phyloP scores from a whole-genome alignment of 371 early-diverging fungal species.

The Saksenaea vasiformis region DNA sequence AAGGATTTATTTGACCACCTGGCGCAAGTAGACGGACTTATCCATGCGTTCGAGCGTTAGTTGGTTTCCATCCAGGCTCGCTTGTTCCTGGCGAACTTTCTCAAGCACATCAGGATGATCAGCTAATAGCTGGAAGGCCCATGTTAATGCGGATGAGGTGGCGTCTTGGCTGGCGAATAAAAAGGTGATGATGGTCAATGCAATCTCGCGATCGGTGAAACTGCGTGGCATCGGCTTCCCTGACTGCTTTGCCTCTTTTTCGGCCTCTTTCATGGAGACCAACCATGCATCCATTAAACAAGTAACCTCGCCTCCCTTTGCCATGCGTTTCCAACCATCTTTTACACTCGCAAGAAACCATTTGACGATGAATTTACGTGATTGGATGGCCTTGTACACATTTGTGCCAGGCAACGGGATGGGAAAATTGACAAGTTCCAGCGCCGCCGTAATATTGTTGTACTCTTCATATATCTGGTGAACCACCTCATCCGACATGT shows the following conservation, averaged over 20 bases:
- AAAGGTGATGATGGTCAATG: slow-evolving; percentile 27
- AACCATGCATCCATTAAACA: slow-evolving; percentile 28
- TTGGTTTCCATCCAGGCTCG: slow-evolving; percentile 82
- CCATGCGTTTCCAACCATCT: slow-evolving; percentile 22
- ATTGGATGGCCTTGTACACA: slow-evolving; percentile 32
- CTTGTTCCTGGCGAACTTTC: slow-evolving; percentile 25
- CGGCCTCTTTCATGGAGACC: slow-evolving; percentile 21
- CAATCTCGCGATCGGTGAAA: slow-evolving; percentile 26
- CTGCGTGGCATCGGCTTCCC: slow-evolving; percentile 20
- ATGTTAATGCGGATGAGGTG: slow-evolving; percentile 29
- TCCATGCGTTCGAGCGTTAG: slow-evolving; percentile 75
- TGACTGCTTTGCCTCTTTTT: slow-evolving; percentile 9
- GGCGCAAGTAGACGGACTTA: slow-evolving; percentile 30
- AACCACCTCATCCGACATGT: slow-evolving; percentile 27
- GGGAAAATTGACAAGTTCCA: slow-evolving; percentile 40
- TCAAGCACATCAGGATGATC: slow-evolving; percentile 28
- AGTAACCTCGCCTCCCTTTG: slow-evolving; percentile 11
- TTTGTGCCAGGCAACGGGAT: slow-evolving; percentile 36
- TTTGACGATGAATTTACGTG: slow-evolving; percentile 33
- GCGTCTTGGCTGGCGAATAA: slow-evolving; percentile 31
- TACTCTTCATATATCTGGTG: slow-evolving; percentile 33
- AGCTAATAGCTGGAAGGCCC: slow-evolving; percentile 31
- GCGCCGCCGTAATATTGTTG: slow-evolving; percentile 33
- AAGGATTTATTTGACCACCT: slow-evolving; percentile 27
- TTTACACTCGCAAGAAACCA: slow-evolving; percentile 22